Percentiles rank a stretch among this genome's conserved stretches.
Evolutionary conservation across 2,329 filamentous ascomycete species (phyloP).

Genomic region (Aspergillus aculeatinus): DNA sequence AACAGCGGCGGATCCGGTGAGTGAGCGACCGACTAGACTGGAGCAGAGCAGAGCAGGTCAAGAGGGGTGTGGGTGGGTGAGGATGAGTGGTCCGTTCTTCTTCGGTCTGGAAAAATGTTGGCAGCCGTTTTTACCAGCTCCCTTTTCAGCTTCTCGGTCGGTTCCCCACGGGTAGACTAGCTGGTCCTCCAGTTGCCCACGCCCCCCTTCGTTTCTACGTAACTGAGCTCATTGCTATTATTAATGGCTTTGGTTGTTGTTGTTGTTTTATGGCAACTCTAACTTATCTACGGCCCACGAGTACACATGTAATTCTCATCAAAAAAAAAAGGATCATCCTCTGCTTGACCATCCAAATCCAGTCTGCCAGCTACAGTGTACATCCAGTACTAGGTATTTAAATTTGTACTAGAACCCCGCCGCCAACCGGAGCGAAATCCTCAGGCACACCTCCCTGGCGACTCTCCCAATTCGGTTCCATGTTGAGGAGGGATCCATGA

Average conservation of each 20-base stretch:
- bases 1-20: conserved; percentile 10
- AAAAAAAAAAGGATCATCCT: background rate
- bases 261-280: background rate
- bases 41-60: background rate
- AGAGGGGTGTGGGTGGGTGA: conserved; percentile 18
- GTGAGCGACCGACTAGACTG: conserved; percentile 12
- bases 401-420: background rate
- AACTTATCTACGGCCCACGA: background rate
- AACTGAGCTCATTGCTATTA: conserved; percentile 8
- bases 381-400: too few species aligned
- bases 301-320: too few species aligned
- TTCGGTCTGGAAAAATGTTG: conserved; percentile 38
- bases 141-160: conserved; percentile 23
- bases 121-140: conserved; percentile 25
- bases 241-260: conserved; percentile 5
- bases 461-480: background rate
- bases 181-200: background rate
- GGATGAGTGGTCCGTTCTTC: conserved; percentile 22
- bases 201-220: background rate
- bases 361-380: background rate
- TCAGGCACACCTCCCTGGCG: conserved; percentile 1
- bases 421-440: background rate
- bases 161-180: conserved; percentile 21
- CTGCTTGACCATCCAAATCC: background rate
- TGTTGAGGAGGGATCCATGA: background rate